Evolutionary conservation across 768 basidiomycete genomes (phyloP), one percentile per base, ranked within the genome.

Genomic region (Termitomyces sp.): DNA sequence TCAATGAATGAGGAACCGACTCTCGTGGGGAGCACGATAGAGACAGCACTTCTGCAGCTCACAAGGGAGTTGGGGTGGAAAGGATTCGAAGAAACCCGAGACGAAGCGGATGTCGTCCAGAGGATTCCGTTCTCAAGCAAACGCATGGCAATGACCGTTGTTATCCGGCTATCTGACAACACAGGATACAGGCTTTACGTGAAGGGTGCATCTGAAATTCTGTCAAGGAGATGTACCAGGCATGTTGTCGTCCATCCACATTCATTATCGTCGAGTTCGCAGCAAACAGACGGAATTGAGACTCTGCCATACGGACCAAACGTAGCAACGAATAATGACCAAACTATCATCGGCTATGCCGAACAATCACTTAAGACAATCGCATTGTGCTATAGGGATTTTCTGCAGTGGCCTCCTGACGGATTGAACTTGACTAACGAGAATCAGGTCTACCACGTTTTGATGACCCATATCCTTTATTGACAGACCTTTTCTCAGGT

Each of bases 301-400:
- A 84, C 82, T 1, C 70, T 66, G 56, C 68, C 69, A 1, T 91
- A 97, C 56, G 85, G 85, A 61, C 74, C 81, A 10, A 72, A 85
- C 16, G 83, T 86, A 10, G 76, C 77, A 56, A 86, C 88, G 65
- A 97, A 97, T 65, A 91, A 97, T 66, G 80, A 79, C 27, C 82
- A 91, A 45, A 97, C 96, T 13, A 98, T 95, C 71, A 94, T 95
- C 59, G 96, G 97, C 72, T 98, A 99, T 68, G 95, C 95, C 63
- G 94, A 94, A 69, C 95, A 98, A 73, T 89, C 85, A 13, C 84
- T 98, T 10, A 85, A 95, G 45, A 98, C 97, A 2, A 91, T 99
- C 60, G 94, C 95, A 1, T 71, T 98, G 42, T 97, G 94, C 69
- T 98, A 97, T 65, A 81, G 86, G 47, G 95, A 99, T 65, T 86